Percentiles rank a stretch among this genome's conserved stretches.
Conservation (phyloP, 495 filamentous ascomycete genomes). For the Neurospora sp. region DNA sequence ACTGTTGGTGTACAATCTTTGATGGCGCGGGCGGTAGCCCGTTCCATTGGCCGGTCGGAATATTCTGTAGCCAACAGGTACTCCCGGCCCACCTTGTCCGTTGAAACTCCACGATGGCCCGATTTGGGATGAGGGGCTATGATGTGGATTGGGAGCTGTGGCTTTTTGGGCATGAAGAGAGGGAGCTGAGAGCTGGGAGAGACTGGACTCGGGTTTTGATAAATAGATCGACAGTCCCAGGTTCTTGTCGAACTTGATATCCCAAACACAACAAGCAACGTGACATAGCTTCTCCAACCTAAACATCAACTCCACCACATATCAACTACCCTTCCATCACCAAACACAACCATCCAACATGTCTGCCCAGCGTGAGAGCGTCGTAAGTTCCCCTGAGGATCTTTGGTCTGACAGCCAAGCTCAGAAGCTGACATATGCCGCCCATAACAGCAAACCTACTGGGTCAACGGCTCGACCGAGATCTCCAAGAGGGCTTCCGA, state of each 20-base stretch:
- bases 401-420: background rate
- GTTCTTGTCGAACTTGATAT: background rate
- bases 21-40: background rate
- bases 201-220: background rate
- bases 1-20: background rate
- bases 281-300: background rate
- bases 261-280: background rate
- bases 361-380: background rate
- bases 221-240: background rate
- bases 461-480: background rate
- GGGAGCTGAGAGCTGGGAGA: background rate
- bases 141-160: background rate
- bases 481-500: background rate
- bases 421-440: background rate
- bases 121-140: background rate
- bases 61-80: background rate
- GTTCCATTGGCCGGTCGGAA: background rate
- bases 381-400: background rate
- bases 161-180: background rate
- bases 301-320: background rate
- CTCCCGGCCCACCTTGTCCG: background rate
- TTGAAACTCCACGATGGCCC: background rate
- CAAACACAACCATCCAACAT: background rate
- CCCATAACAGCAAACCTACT: background rate
- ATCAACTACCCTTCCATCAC: background rate